A percentile compares a stretch with the other conserved stretches of the same genome.
phyloP scores from a whole-genome alignment of 306 rosid species.

The Styphnolobium japonicum region DNA sequence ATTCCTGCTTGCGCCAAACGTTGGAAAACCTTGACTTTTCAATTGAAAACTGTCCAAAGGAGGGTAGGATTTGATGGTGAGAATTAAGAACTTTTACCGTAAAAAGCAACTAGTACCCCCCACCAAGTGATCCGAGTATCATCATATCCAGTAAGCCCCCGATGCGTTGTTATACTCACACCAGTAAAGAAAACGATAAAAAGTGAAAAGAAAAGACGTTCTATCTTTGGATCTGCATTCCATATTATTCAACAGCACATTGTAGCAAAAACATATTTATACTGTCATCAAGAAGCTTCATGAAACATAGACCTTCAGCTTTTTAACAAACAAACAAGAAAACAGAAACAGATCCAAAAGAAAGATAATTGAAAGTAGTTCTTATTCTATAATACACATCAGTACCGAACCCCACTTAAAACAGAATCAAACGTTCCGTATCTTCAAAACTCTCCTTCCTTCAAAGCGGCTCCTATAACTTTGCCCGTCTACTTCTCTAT shows the following conservation, averaged over 20 bases:
- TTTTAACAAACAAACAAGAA: not conserved
- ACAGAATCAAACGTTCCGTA: constrained; percentile 9
- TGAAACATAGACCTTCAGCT: not conserved
- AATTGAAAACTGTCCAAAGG: not conserved
- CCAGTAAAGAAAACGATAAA: not conserved
- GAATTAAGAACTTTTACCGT: not conserved
- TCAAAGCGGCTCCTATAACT: not conserved
- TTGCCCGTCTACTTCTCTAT: not conserved
- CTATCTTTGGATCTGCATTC: not conserved
- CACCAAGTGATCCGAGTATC: no score
- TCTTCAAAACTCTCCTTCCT: constrained; percentile 32
- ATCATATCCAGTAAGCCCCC: no score
- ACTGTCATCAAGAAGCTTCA: not conserved
- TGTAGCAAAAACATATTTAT: not conserved
- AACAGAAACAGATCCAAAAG: not conserved
- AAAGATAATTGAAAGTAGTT: not conserved
- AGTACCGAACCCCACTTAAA: not conserved
- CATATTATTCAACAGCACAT: not conserved
- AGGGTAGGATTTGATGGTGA: not conserved
- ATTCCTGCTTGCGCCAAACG: not conserved
- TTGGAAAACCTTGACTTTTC: not conserved
- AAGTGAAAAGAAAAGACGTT: no score
- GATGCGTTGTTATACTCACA: not conserved
- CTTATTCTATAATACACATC: not conserved
- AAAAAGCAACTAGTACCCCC: no score